Base-by-base conservation (phyloP, 345 rosid species). In the Salix suchowensis region DNA sequence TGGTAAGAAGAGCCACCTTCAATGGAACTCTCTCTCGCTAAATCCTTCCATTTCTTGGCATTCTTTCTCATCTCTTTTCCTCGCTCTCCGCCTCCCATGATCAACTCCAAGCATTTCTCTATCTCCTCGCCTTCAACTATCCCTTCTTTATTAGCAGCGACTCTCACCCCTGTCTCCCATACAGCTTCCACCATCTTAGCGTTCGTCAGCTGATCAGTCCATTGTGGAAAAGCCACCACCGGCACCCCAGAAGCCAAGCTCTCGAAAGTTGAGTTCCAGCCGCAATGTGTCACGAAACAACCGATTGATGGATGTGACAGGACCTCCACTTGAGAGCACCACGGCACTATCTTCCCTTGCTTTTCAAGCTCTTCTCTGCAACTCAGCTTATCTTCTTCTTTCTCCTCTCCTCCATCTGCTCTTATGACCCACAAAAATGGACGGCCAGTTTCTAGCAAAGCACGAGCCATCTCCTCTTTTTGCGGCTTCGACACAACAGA, bases 351-450 rank as follows among this genome's bases (percentile, higher is more conserved):
- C 82, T 72, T 70, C 50, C 87, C 87, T 54, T 68, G 72, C 11
- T 36, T 42, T 54, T 52, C 78, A 40, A 79, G 23, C 62, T 72
- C 78, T 16, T 75, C 76, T 26, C 23, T 23, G 58, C 77, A 26
- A 19, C 73, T 67, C 73, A 34, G 60, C 14, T 77, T 72, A 16
- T 84, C 87, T 65, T 80, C 85, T 30, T 83, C 84, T 4, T 13
- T 69, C 64, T 85, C 90, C 68, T 80, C 84, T 4, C 76, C 83
- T 30, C 67, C 82, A 23, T 58, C 54, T 37, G 69, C 4, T 37
- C 87, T 88, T 42, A 88, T 72, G 68, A 84, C 89, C 90, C 95
- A 88, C 76, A 89, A 54, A 81, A 89, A 88, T 2, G 91, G 85
- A 7, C 83, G 79, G 34, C 79, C 77, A 6, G 55, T 70, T 3